Base-by-base conservation (phyloP, 306 rosid species). In the Boehmeria nivea region DNA sequence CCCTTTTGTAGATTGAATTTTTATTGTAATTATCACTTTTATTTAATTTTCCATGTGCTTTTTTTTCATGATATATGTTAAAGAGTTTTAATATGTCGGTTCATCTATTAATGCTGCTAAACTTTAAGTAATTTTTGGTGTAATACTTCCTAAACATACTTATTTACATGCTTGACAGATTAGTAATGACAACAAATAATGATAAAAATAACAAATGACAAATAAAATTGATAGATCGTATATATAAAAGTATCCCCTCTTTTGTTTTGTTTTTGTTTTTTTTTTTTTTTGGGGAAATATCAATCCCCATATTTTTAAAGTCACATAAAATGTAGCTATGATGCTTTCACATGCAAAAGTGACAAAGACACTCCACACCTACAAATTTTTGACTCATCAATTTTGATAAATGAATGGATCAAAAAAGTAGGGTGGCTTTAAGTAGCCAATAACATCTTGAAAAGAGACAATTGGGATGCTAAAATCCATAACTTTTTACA, bases 271-370 rank as follows among this genome's bases (percentile, higher is more conserved):
- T 47, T 47, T 33, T 33, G 11, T 4, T 4, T 33, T 33, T 33
- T 33, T 33, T 33, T 33, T 33, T 8, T 27, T 21, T 47, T 47
- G 26, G 6, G 11, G 23, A 13, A 34, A 31, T 19, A 8, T 16
- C 12, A 25, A 54, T 18, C 43, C 12, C n/a, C 0, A 18, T 54
- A 15, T n/a, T n/a, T n/a, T n/a, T n/a, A n/a, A n/a, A n/a, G n/a
- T n/a, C n/a, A n/a, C n/a, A n/a, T n/a, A n/a, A n/a, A n/a, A n/a
- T 34, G 25, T 8, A 11, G 59, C 59, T 39, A 39, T 57, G 48
- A 57, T 57, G 61, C 22, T 23, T 15, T 57, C 49, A 57, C 48
- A 57, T 57, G 61, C 31, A 57, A 38, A 57, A 14, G 33, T 37
- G 61, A 56, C 13, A 3, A 23, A 2, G 21, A 33, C 27, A 39